Evolutionary conservation across 208 protist genomes (phyloP).

Genomic region (Leishmania tarentolae): DNA sequence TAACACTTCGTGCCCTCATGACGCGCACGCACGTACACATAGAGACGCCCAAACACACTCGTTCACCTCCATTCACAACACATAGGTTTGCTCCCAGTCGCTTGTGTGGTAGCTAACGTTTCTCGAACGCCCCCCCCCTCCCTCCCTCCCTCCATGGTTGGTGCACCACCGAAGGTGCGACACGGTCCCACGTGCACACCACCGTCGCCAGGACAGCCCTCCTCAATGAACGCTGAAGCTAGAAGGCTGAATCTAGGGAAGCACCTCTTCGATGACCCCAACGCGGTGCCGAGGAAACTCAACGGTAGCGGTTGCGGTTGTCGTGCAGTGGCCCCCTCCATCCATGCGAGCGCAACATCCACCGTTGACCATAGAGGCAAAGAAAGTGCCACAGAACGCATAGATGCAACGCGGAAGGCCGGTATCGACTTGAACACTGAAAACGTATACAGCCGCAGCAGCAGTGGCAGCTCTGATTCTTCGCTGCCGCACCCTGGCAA

Average conservation of each 20-base stretch:
- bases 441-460: not conserved
- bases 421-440: not conserved
- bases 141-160: constrained; percentile 7
- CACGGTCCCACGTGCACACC: constrained; percentile 1
- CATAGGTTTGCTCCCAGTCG: not conserved
- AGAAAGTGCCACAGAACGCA: not conserved
- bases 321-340: not conserved
- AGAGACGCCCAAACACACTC: not conserved
- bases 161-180: constrained; percentile 6
- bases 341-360: not conserved
- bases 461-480: not conserved
- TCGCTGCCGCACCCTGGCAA: not conserved
- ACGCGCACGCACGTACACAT: not conserved
- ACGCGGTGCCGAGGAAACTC: not conserved
- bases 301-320: not conserved
- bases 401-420: not conserved
- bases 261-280: not conserved
- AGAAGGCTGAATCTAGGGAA: not conserved
- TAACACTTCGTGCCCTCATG: not conserved
- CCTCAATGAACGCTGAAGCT: not conserved
- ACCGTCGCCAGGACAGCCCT: not conserved
- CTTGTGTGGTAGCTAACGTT: not conserved
- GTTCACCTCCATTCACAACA: not conserved
- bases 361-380: not conserved
- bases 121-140: no score